Percentiles rank a stretch among this genome's conserved stretches.
Conservation (phyloP, 352 stramenopile species). For the Globisporangium alternatum region DNA sequence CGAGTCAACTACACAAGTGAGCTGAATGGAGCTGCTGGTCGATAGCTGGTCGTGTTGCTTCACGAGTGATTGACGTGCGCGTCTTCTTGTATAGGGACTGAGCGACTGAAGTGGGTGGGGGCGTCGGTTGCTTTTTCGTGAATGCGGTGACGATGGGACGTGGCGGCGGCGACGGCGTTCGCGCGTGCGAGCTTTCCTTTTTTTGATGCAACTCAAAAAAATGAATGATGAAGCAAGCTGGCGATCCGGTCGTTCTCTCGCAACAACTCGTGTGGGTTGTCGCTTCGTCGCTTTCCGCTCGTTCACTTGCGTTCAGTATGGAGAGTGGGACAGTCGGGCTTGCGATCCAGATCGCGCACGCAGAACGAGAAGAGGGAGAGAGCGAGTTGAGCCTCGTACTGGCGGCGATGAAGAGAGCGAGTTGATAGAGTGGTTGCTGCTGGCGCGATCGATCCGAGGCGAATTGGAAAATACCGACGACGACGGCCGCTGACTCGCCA, state of each 20-base stretch:
- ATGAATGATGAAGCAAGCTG: neutral
- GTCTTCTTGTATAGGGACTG: neutral
- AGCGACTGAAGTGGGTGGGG: neutral
- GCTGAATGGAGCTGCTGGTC: neutral
- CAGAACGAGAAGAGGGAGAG: neutral
- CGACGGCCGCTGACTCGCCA: neutral
- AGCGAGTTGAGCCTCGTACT: neutral
- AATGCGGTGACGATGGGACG: slow-evolving; percentile 9
- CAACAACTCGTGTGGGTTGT: slow-evolving; percentile 6
- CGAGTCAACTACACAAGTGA: neutral
- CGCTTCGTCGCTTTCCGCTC: neutral
- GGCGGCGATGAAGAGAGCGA: neutral
- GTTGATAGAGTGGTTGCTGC: neutral
- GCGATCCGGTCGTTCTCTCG: slow-evolving; percentile 14
- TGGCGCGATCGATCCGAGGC: neutral
- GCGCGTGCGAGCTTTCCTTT: neutral
- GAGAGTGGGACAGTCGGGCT: slow-evolving; percentile 13
- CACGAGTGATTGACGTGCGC: neutral
- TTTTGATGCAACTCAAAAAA: slow-evolving; percentile 16
- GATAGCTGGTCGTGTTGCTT: slow-evolving; percentile 1
- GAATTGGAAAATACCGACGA: slow-evolving; percentile 9
- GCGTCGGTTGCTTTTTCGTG: slow-evolving; percentile 2
- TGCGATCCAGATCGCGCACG: slow-evolving; percentile 6
- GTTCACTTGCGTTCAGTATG: slow-evolving; percentile 11
- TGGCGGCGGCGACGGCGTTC: neutral